Conservation (phyloP, 1,284 basidiomycete species). For the Microbotryum scabiosae region DNA sequence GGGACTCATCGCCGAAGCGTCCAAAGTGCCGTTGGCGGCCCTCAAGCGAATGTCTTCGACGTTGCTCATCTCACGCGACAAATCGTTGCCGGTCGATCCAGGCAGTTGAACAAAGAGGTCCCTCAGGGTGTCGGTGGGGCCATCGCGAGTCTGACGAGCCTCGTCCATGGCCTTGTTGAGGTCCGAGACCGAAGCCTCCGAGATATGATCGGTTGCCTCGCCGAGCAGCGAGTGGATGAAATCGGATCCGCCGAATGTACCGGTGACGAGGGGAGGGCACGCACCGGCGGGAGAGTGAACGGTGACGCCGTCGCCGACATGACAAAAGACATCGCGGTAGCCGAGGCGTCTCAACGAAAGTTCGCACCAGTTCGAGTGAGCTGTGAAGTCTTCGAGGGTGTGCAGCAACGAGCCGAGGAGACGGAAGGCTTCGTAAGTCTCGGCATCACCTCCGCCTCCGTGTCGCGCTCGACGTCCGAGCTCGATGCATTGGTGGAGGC, state of each 20-base stretch:
- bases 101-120: slow-evolving; percentile 43
- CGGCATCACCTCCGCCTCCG: slow-evolving; percentile 38
- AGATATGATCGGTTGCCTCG: slow-evolving; percentile 36
- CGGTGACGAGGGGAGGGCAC: slow-evolving; percentile 78
- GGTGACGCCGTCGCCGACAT: slow-evolving; percentile 73
- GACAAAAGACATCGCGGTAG: slow-evolving; percentile 63
- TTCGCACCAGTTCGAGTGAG: slow-evolving; percentile 55
- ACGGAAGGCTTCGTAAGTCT: slow-evolving; percentile 67
- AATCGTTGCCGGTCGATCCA: slow-evolving; percentile 49
- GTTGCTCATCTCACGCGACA: slow-evolving; percentile 60
- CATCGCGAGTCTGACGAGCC: slow-evolving; percentile 32
- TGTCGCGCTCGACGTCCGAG: slow-evolving; percentile 43
- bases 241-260: slow-evolving; percentile 78
- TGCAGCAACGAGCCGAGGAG: slow-evolving; percentile 58
- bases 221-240: slow-evolving; percentile 49
- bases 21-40: slow-evolving; percentile 46
- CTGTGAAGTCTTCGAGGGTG: slow-evolving; percentile 68
- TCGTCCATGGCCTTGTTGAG: slow-evolving; percentile 68
- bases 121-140: slow-evolving; percentile 25
- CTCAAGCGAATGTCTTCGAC: slow-evolving; percentile 61
- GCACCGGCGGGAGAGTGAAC: slow-evolving; percentile 68
- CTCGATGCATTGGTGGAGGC: slow-evolving; percentile 59
- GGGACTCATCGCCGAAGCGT: slow-evolving; percentile 70
- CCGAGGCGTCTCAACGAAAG: slow-evolving; percentile 35
- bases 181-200: slow-evolving; percentile 78